These are phyloP conservation scores for Acanthamoeba castellanii DNA, from an alignment of 208 protist species.

Conservation along the genomic window DNA sequence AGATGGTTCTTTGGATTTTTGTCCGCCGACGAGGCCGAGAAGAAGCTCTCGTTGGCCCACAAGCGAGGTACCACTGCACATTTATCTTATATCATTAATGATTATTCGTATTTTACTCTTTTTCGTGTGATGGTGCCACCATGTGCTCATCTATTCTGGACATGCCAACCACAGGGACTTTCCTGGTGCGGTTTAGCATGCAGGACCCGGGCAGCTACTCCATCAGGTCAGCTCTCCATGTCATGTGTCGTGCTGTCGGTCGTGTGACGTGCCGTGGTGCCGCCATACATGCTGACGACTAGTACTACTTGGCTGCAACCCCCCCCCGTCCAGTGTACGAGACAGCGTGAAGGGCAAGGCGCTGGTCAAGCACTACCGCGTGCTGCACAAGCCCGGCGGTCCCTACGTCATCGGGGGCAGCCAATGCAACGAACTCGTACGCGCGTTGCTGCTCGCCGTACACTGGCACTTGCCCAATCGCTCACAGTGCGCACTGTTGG, in stretches of 20 bases:
- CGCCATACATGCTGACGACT: no score
- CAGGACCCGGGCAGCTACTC: conserved; percentile 71
- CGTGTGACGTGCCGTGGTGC: no score
- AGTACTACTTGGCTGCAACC: no score
- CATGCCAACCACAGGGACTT: not conserved
- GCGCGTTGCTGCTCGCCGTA: not conserved
- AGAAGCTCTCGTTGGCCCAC: conserved; percentile 20
- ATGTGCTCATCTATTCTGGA: not conserved
- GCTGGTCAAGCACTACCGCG: conserved; percentile 61
- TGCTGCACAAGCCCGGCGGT: conserved; percentile 41
- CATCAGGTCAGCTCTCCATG: conserved; percentile 3
- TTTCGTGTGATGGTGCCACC: not conserved
- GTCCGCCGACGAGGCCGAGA: conserved; percentile 66
- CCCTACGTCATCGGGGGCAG: conserved; percentile 59
- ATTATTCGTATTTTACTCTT: not conserved
- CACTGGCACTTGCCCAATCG: not conserved
- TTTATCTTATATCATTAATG: not conserved
- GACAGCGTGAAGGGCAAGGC: conserved; percentile 52
- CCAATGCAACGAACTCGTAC: not conserved
- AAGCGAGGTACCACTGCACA: not conserved
- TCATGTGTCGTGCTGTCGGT: no score
- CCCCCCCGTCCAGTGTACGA: conserved; percentile 18
- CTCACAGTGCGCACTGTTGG: not conserved
- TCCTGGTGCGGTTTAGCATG: conserved; percentile 64
- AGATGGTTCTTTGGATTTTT: conserved; percentile 71